These are phyloP conservation scores for Metschnikowia matae DNA, from an alignment of 805 yeast species.

Conservation along the genomic window DNA sequence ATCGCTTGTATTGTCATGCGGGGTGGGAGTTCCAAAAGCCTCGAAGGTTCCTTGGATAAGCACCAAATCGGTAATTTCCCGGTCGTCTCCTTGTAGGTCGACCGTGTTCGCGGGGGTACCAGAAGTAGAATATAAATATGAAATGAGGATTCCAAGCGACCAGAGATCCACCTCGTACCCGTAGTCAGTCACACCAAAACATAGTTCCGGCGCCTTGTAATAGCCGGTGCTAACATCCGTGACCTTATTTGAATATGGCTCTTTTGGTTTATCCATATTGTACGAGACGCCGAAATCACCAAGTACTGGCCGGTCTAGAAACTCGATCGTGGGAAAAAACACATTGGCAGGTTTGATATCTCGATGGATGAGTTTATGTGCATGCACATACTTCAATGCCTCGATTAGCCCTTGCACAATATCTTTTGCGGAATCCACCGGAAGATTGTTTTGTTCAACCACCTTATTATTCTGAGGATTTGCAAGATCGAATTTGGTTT, in stretches of 20 bases:
- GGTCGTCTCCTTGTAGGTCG: slow-evolving; percentile 5
- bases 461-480: slow-evolving; percentile 17
- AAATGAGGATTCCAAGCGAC: slow-evolving; percentile 62
- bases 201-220: slow-evolving; percentile 71
- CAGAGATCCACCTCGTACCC: slow-evolving; percentile 61
- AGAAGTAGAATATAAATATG: slow-evolving; percentile 41
- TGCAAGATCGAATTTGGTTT: slow-evolving; percentile 24
- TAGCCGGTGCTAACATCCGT: slow-evolving; percentile 64
- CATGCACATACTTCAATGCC: slow-evolving; percentile 29
- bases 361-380: slow-evolving; percentile 35
- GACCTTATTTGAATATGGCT: slow-evolving; percentile 40
- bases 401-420: slow-evolving; percentile 20
- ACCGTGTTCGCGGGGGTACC: slow-evolving; percentile 29
- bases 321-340: slow-evolving; percentile 21
- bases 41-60: slow-evolving; percentile 52
- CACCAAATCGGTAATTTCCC: slow-evolving; percentile 45
- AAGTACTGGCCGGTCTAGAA: slow-evolving; percentile 29
- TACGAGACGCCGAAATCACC: slow-evolving; percentile 65
- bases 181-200: slow-evolving; percentile 58
- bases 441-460: slow-evolving; percentile 13
- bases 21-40: slow-evolving; percentile 62
- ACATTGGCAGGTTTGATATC: slow-evolving; percentile 40
- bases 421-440: slow-evolving; percentile 8
- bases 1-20: slow-evolving; percentile 11
- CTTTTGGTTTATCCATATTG: slow-evolving; percentile 25